These are phyloP conservation scores for Diutina sp. DNA, from an alignment of 1,139 yeast genomes.

Conservation along the genomic window DNA sequence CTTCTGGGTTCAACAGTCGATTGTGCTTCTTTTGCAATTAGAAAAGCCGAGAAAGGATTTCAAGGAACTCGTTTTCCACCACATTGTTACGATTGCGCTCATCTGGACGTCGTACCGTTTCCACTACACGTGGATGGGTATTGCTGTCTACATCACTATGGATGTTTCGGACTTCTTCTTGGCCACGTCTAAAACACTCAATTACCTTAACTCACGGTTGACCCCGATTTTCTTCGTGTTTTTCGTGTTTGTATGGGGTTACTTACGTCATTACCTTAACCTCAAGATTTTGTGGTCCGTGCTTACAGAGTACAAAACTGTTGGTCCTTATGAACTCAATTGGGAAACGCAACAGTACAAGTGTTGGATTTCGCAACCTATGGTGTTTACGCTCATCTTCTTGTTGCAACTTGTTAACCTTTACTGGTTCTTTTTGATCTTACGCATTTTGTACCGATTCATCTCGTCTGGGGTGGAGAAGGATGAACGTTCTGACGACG, in stretches of 20 bases:
- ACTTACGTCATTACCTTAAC: conserved; percentile 79
- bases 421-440: conserved; percentile 77
- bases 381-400: conserved; percentile 63
- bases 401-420: conserved; percentile 77
- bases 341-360: conserved; percentile 93
- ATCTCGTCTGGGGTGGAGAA: conserved; percentile 44
- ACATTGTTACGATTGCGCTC: conserved; percentile 78
- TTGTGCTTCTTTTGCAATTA: conserved; percentile 66
- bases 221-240: conserved; percentile 55
- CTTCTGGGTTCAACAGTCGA: conserved; percentile 94
- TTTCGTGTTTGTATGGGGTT: conserved; percentile 69
- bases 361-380: conserved; percentile 89
- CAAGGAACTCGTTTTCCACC: conserved; percentile 84
- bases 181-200: conserved; percentile 70
- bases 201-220: conserved; percentile 59
- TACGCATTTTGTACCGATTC: conserved; percentile 62
- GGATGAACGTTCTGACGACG: conserved; percentile 90
- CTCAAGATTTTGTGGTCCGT: conserved; percentile 76
- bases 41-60: conserved; percentile 95
- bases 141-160: conserved; percentile 87
- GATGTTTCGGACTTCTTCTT: conserved; percentile 87
- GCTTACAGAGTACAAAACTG: conserved; percentile 72
- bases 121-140: conserved; percentile 94
- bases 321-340: conserved; percentile 70
- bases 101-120: conserved; percentile 87